These are phyloP conservation scores for Fraxinus dipetala DNA, from an alignment of 305 asterid genomes.

Conservation along the genomic window DNA sequence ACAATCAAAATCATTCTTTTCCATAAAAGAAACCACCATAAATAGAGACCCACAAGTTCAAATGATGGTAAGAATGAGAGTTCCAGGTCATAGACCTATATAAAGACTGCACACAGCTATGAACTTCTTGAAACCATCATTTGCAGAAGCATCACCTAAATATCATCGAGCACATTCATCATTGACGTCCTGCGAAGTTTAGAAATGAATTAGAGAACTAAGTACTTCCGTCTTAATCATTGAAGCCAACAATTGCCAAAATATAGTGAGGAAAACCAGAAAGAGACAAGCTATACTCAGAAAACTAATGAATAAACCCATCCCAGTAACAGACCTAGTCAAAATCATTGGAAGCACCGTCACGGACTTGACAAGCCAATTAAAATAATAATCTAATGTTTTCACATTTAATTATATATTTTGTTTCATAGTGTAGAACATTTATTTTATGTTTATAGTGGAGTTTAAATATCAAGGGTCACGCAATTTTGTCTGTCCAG, in stretches of 20 bases:
- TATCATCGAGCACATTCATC: neutral
- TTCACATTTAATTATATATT: neutral
- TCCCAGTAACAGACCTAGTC: neutral
- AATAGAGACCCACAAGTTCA: neutral
- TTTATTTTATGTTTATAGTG: neutral
- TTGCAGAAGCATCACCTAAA: slow-evolving; percentile 9
- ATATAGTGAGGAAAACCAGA: neutral
- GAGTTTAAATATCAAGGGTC: neutral
- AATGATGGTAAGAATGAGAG: slow-evolving; percentile 7
- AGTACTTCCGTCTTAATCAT: neutral
- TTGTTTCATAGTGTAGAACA: neutral
- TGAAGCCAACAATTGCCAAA: neutral
- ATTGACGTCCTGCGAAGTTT: slow-evolving; percentile 15
- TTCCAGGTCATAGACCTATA: neutral
- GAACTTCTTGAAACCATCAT: neutral
- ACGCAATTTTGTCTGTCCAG: neutral
- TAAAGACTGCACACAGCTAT: neutral
- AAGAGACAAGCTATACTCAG: neutral
- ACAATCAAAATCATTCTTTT: slow-evolving; percentile 11
- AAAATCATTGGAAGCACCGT: neutral
- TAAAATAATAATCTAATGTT: neutral
- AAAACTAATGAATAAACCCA: neutral
- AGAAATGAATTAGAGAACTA: neutral
- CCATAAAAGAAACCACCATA: slow-evolving; percentile 11
- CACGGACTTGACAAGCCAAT: neutral